Conservation (phyloP, 139 green algal genomes). For the Microglena sp. region DNA sequence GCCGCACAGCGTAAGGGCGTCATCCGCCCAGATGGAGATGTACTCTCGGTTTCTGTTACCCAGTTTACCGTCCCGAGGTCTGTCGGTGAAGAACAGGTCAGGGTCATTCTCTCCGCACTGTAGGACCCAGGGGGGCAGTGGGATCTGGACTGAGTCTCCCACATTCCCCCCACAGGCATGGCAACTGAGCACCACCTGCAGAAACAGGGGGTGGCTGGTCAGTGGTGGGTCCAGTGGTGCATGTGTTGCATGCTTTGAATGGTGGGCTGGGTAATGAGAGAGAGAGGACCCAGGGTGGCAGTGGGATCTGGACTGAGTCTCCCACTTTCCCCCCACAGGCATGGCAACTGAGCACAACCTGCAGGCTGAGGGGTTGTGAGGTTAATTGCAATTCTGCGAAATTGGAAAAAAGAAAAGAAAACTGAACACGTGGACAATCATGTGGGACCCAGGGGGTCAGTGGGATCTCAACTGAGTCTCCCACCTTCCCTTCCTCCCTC, state of each 20-base stretch:
- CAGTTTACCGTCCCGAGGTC: constrained; percentile 38
- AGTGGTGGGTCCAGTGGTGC: not conserved
- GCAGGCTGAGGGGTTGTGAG: constrained; percentile 11
- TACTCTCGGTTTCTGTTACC: constrained; percentile 70
- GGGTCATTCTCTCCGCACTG: constrained; percentile 63
- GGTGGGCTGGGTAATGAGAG: not conserved
- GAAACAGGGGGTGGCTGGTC: not conserved
- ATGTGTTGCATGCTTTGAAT: not conserved
- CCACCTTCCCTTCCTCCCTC: constrained; percentile 72
- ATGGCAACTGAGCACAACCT: constrained; percentile 90
- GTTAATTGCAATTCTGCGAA: not conserved
- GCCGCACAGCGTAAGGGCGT: constrained; percentile 47
- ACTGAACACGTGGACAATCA: not conserved
- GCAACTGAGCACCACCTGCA: constrained; percentile 85
- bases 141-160: constrained; percentile 70
- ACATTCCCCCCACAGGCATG: constrained; percentile 93
- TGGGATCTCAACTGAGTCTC: constrained; percentile 69
- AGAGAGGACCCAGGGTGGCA: constrained; percentile 72
- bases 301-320: constrained; percentile 66
- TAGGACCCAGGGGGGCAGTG: constrained; percentile 76
- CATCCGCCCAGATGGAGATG: constrained; percentile 73
- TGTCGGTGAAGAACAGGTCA: constrained; percentile 80
- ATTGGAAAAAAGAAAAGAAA: constrained; percentile 12
- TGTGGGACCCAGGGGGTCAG: constrained; percentile 76
- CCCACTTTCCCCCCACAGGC: constrained; percentile 90